These are phyloP conservation scores for Vanrija sp. DNA, from an alignment of 1,284 basidiomycete genomes.

Conservation along the genomic window DNA sequence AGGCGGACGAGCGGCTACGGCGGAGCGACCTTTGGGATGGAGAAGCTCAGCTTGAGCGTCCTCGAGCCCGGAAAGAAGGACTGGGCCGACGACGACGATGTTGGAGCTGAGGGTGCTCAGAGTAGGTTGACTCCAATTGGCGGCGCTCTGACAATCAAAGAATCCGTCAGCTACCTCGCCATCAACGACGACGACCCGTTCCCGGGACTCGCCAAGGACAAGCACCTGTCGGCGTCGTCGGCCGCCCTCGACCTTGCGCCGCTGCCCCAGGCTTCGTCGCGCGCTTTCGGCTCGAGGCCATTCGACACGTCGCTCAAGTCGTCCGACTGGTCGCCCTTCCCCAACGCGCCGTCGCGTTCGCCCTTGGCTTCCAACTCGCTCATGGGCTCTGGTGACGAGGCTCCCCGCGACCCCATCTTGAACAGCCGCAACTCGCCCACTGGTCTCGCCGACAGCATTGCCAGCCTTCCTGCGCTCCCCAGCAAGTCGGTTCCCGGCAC, in stretches of 20 bases:
- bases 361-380: slow-evolving; percentile 60
- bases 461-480: slow-evolving; percentile 47
- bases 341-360: slow-evolving; percentile 53
- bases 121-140: slow-evolving; percentile 25
- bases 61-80: slow-evolving; percentile 31
- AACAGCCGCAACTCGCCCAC: slow-evolving; percentile 33
- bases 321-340: slow-evolving; percentile 91
- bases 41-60: slow-evolving; percentile 48
- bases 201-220: slow-evolving; percentile 51
- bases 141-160: slow-evolving; percentile 48
- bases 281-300: slow-evolving; percentile 58
- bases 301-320: slow-evolving; percentile 61
- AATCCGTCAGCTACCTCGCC: slow-evolving; percentile 85
- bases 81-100: slow-evolving; percentile 44
- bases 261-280: slow-evolving; percentile 72
- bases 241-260: slow-evolving; percentile 90
- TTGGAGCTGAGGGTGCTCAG: slow-evolving; percentile 45
- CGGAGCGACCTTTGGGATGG: slow-evolving; percentile 43
- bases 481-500: slow-evolving; percentile 48
- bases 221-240: slow-evolving; percentile 77
- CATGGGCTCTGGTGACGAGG: slow-evolving; percentile 51
- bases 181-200: slow-evolving; percentile 90
- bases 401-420: slow-evolving; percentile 15
- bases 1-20: slow-evolving; percentile 46
- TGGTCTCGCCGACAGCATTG: slow-evolving; percentile 47